phyloP scores from a whole-genome alignment of 805 yeast species.

The Ogataea ganodermae region DNA sequence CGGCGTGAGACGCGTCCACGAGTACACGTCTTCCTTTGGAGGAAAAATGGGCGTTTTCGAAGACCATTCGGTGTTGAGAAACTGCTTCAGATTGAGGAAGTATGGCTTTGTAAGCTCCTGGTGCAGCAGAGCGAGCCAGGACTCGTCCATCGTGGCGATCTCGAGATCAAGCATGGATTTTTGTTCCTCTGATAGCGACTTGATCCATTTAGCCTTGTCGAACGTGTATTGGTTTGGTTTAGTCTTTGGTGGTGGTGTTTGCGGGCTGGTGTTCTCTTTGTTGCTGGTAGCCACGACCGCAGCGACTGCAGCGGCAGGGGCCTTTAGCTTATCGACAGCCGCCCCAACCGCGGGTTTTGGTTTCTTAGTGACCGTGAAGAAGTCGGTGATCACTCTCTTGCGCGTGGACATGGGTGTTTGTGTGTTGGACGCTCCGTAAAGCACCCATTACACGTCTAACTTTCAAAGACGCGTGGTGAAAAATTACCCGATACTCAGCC shows the following conservation, averaged over 20 bases:
- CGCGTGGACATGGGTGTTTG: slow-evolving; percentile 8
- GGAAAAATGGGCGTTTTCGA: slow-evolving; percentile 66
- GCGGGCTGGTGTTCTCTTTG: background rate
- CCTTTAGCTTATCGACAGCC: background rate
- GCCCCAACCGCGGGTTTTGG: slow-evolving; percentile 10
- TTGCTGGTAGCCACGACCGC: background rate
- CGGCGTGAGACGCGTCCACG: slow-evolving; percentile 91
- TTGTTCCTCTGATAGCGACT: slow-evolving; percentile 48
- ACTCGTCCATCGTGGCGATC: slow-evolving; percentile 63
- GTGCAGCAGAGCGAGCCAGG: slow-evolving; percentile 76
- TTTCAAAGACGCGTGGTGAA: slow-evolving; percentile 1
- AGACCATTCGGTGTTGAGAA: slow-evolving; percentile 49
- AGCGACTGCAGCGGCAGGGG: background rate
- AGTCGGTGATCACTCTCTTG: slow-evolving; percentile 23
- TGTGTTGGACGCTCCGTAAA: background rate
- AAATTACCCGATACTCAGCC: background rate
- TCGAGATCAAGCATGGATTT: slow-evolving; percentile 61
- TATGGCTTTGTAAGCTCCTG: slow-evolving; percentile 82
- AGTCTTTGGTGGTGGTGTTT: background rate
- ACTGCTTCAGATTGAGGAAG: slow-evolving; percentile 70
- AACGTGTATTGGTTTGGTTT: slow-evolving; percentile 38
- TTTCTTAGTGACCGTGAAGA: slow-evolving; percentile 15
- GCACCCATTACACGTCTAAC: background rate
- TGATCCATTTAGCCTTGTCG: slow-evolving; percentile 55
- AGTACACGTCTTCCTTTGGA: slow-evolving; percentile 71